Conservation (phyloP, 2,329 filamentous ascomycete genomes). For the Curvularia eragrostidis region DNA sequence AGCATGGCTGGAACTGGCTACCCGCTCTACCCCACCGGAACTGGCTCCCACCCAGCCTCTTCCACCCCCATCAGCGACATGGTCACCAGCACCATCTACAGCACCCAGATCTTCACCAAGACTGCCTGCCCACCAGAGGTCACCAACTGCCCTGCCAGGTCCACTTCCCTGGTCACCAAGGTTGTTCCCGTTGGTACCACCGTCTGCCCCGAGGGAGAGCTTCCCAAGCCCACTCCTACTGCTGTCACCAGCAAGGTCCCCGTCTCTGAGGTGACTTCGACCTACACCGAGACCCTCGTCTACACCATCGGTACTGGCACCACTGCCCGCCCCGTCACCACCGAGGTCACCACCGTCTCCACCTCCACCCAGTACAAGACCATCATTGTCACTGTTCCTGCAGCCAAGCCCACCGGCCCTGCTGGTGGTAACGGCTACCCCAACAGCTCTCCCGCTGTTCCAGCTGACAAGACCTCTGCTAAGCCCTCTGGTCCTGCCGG, state of each 20-base stretch:
- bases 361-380: conserved; percentile 46
- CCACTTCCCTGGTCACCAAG: conserved; percentile 49
- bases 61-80: conserved; percentile 48
- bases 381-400: conserved; percentile 34
- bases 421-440: neutral
- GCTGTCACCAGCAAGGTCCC: conserved; percentile 29
- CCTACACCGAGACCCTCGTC: conserved; percentile 52
- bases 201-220: conserved; percentile 48
- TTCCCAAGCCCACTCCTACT: conserved; percentile 23
- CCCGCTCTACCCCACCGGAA: conserved; percentile 34
- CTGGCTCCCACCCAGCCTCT: conserved; percentile 41
- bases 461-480: conserved; percentile 18
- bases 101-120: conserved; percentile 51
- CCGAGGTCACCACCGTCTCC: conserved; percentile 39
- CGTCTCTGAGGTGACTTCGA: conserved; percentile 40
- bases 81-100: conserved; percentile 53
- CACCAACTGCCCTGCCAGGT: conserved; percentile 24
- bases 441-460: neutral
- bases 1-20: conserved; percentile 15
- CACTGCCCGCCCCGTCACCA: conserved; percentile 56
- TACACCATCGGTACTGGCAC: conserved; percentile 52
- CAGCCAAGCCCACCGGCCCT: conserved; percentile 10
- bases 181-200: conserved; percentile 53
- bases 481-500: conserved; percentile 10
- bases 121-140: conserved; percentile 14